Evolutionary conservation across 2,329 filamentous ascomycete species (phyloP).

Genomic region (Colletotrichum plurivorum): DNA sequence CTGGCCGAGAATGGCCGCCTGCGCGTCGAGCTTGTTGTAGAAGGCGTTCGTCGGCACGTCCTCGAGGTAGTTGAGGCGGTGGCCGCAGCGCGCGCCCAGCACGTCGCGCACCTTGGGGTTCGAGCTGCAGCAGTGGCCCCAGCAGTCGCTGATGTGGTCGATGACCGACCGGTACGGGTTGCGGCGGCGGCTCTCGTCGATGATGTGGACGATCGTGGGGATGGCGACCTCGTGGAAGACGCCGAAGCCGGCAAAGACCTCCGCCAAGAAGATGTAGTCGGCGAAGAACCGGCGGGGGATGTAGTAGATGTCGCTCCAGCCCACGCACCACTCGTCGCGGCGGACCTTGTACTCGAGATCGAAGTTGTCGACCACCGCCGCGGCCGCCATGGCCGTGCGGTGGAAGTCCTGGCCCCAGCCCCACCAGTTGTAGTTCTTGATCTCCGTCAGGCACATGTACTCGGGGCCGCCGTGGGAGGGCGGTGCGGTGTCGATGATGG

Average conservation of each 20-base stretch:
- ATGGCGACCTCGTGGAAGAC: slow-evolving; percentile 51
- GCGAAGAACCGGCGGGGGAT: slow-evolving; percentile 50
- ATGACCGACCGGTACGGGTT: slow-evolving; percentile 37
- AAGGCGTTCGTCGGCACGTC: slow-evolving; percentile 37
- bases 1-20: slow-evolving; percentile 33
- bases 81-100: slow-evolving; percentile 40
- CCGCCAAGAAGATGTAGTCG: slow-evolving; percentile 48
- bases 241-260: slow-evolving; percentile 43
- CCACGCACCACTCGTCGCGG: slow-evolving; percentile 47
- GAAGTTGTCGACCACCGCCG: slow-evolving; percentile 39
- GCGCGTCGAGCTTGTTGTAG: slow-evolving; percentile 38
- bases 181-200: slow-evolving; percentile 45
- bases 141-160: slow-evolving; percentile 42
- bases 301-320: slow-evolving; percentile 53
- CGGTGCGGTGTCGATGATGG: slow-evolving; percentile 40
- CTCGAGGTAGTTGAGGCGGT: slow-evolving; percentile 41
- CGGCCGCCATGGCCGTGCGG: slow-evolving; percentile 40
- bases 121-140: slow-evolving; percentile 42
- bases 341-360: slow-evolving; percentile 43
- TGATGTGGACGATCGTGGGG: slow-evolving; percentile 50
- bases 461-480: slow-evolving; percentile 41
- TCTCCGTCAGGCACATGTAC: slow-evolving; percentile 44
- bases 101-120: slow-evolving; percentile 40
- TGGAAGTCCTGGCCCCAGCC: slow-evolving; percentile 43
- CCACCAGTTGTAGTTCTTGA: slow-evolving; percentile 43